Evolutionary conservation across 169 alveolate genomes (phyloP), one percentile per base, ranked within the genome.

Genomic region (Toxoplasma gondii): DNA sequence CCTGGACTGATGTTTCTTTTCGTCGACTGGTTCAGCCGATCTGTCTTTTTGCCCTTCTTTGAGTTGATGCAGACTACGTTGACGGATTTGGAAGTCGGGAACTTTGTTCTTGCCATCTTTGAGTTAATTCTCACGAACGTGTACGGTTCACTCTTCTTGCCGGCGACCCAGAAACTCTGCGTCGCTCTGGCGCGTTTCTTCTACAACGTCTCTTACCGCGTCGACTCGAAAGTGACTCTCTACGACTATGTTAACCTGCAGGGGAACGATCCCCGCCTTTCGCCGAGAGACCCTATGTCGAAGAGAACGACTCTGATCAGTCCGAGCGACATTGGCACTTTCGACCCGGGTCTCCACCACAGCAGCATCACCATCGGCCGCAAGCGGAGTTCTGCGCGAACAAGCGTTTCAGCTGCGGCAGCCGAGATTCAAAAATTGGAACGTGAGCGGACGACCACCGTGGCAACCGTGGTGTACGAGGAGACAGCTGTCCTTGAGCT

Each of bases 71-170:
- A 92, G 81, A 88, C 83, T 31, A 92, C 88, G 36, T 86, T 92
- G 27, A 90, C 95, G 1, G 91, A 83, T 70, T 54, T 92, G 81
- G 38, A 84, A 9, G 90, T 82, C 38, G 19, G 39, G 36, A 82
- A 64, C 34, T 82, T 82, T 41, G 88, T 92, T 84, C 38, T 45
- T 43, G 92, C 95, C 9, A 0, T 92, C 2, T 88, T 88, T n/a
- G 95, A 92, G 22, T 84, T 92, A 53, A 91, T 90, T 5, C 88
- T 92, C 53, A 90, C 95, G 64, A 92, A 86, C 31, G 54, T 92
- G 19, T 92, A 92, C 67, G 95, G 95, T 10, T 92, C 95, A 2
- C 70, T 92, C 43, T 92, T 92, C 88, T 84, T 92, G 88, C 95
- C 95, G 24, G 95, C 92, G 44, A 92, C 95, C 84, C 95, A 92